Conservation (phyloP, 2,329 filamentous ascomycete species). For the Dothistroma septosporum region DNA sequence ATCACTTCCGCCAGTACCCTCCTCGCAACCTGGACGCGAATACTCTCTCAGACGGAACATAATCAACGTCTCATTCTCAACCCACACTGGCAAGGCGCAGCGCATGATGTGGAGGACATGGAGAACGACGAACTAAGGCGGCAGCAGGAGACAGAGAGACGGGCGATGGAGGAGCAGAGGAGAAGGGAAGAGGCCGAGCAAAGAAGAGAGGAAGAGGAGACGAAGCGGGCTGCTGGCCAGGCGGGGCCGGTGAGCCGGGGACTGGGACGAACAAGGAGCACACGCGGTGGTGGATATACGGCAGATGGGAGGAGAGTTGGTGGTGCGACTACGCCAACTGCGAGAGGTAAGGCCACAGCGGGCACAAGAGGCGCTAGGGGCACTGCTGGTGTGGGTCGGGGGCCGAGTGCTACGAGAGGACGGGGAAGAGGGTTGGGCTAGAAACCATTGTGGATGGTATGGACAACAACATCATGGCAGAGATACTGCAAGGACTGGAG, state of each 20-base stretch:
- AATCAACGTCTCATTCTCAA: conserved; percentile 89
- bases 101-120: conserved; percentile 77
- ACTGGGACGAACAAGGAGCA: conserved; percentile 32
- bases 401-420: conserved; percentile 32
- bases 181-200: conserved; percentile 59
- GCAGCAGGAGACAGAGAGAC: conserved; percentile 72
- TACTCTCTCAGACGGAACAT: conserved; percentile 94
- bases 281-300: conserved; percentile 28
- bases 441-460: not conserved
- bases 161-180: conserved; percentile 72
- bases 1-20: conserved; percentile 83
- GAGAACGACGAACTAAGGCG: conserved; percentile 72
- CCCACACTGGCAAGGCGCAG: conserved; percentile 83
- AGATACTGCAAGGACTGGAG: conserved; percentile 5
- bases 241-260: conserved; percentile 36
- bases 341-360: conserved; percentile 50
- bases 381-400: conserved; percentile 40
- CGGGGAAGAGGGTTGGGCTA: conserved; percentile 32
- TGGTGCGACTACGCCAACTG: conserved; percentile 44
- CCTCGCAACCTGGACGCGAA: conserved; percentile 91
- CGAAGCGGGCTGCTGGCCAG: conserved; percentile 54
- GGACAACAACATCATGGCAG: not conserved
- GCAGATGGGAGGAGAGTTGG: conserved; percentile 31
- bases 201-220: conserved; percentile 50
- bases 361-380: conserved; percentile 42